Evolutionary conservation across 2,329 filamentous ascomycete species (phyloP).

Genomic region (Diplocarpon mali): DNA sequence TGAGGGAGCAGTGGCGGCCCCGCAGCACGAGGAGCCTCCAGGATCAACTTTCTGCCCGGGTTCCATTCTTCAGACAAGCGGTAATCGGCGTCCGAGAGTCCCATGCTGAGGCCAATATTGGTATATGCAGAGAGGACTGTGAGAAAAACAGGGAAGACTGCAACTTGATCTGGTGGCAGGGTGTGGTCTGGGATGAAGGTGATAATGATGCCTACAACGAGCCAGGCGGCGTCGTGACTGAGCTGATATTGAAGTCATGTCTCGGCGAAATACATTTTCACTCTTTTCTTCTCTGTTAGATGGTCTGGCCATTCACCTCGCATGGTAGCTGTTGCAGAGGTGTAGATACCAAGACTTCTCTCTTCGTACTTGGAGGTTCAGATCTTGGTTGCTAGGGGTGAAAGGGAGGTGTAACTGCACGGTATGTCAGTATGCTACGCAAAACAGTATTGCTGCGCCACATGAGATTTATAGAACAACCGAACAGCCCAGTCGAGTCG

Average conservation of each 20-base stretch:
- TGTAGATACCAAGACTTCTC: slow-evolving; percentile 49
- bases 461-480: no score
- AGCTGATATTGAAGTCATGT: slow-evolving; percentile 50
- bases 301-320: not conserved
- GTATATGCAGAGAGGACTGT: slow-evolving; percentile 48
- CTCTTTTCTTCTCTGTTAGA: not conserved
- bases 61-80: slow-evolving; percentile 41
- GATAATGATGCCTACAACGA: slow-evolving; percentile 49
- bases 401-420: slow-evolving; percentile 41
- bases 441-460: slow-evolving; percentile 38
- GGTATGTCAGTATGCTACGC: not conserved
- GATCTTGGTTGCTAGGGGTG: slow-evolving; percentile 51
- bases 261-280: slow-evolving; percentile 11
- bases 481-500: no score
- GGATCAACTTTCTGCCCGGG: slow-evolving; percentile 44
- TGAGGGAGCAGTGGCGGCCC: no score
- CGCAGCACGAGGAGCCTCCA: no score
- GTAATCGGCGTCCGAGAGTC: slow-evolving; percentile 32
- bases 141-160: slow-evolving; percentile 48
- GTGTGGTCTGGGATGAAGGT: slow-evolving; percentile 45
- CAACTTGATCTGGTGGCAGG: slow-evolving; percentile 39
- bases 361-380: slow-evolving; percentile 65
- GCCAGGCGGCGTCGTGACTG: slow-evolving; percentile 54
- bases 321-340: slow-evolving; percentile 1
- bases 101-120: slow-evolving; percentile 48